Conservation (phyloP, 2,329 filamentous ascomycete genomes). For the Colletotrichum camelliae region DNA sequence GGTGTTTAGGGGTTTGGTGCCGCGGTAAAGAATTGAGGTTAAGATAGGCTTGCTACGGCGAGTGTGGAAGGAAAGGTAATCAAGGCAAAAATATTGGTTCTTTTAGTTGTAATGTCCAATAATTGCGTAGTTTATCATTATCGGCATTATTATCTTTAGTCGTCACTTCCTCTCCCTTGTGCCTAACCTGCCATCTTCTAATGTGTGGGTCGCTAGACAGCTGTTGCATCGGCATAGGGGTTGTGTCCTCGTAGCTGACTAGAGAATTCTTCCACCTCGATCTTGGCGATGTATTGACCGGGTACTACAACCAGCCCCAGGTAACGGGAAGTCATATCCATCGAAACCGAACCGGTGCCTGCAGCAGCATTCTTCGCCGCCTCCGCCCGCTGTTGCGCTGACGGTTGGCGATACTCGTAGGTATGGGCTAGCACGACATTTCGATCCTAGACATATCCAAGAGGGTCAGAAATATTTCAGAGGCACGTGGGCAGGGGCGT, state of each 20-base stretch:
- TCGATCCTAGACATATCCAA: constrained; percentile 66
- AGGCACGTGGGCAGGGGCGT: not conserved
- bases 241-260: constrained; percentile 50
- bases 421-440: constrained; percentile 88
- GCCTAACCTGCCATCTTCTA: not conserved
- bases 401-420: constrained; percentile 86
- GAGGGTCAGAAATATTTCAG: not conserved
- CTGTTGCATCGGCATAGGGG: not conserved
- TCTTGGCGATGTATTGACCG: constrained; percentile 82
- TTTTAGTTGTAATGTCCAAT: not conserved
- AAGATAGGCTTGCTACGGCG: not conserved
- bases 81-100: not conserved
- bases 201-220: not conserved
- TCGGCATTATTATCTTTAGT: not conserved
- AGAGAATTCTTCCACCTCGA: constrained; percentile 82
- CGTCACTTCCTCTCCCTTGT: not conserved
- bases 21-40: constrained; percentile 8
- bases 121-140: not conserved
- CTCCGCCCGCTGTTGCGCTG: constrained; percentile 49
- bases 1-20: constrained; percentile 8
- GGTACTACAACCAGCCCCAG: constrained; percentile 91
- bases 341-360: constrained; percentile 51
- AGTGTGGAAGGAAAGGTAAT: not conserved
- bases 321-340: constrained; percentile 84
- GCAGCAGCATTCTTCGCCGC: constrained; percentile 34